Conservation (phyloP, 805 yeast species). For the Candida peoriensis region DNA sequence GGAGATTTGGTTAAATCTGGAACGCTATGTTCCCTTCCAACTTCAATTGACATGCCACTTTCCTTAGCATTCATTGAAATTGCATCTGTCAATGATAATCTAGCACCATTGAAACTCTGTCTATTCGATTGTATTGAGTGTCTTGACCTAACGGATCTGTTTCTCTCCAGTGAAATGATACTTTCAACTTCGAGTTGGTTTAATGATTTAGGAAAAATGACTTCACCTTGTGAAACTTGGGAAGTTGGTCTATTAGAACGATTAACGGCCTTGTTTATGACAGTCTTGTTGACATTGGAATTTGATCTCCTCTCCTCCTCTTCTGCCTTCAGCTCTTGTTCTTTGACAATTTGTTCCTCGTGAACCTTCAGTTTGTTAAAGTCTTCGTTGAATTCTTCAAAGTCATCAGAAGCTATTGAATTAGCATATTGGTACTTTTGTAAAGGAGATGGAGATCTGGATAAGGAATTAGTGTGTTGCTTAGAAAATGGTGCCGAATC, state of each 20-base stretch:
- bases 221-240: slow-evolving; percentile 40
- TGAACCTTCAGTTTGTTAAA: slow-evolving; percentile 15
- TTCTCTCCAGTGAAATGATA: slow-evolving; percentile 62
- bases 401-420: background rate
- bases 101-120: slow-evolving; percentile 10
- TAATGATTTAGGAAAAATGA: slow-evolving; percentile 66
- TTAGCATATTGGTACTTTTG: no score
- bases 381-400: slow-evolving; percentile 22
- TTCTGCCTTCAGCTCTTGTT: background rate
- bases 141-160: slow-evolving; percentile 53
- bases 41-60: slow-evolving; percentile 45
- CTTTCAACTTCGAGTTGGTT: slow-evolving; percentile 67
- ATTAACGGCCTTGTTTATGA: background rate
- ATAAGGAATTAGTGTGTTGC: no score
- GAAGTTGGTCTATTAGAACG: slow-evolving; percentile 7
- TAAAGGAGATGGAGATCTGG: background rate
- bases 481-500: background rate
- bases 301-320: background rate
- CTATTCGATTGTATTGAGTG: slow-evolving; percentile 26
- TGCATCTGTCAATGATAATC: slow-evolving; percentile 23
- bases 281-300: no score
- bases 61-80: slow-evolving; percentile 35
- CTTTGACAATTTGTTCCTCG: background rate
- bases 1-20: slow-evolving; percentile 35
- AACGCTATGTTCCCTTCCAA: slow-evolving; percentile 8